Percentiles rank a stretch among this genome's conserved stretches.
Conservation (phyloP, 768 basidiomycete species). For the Goffeauzyma gilvescens region DNA sequence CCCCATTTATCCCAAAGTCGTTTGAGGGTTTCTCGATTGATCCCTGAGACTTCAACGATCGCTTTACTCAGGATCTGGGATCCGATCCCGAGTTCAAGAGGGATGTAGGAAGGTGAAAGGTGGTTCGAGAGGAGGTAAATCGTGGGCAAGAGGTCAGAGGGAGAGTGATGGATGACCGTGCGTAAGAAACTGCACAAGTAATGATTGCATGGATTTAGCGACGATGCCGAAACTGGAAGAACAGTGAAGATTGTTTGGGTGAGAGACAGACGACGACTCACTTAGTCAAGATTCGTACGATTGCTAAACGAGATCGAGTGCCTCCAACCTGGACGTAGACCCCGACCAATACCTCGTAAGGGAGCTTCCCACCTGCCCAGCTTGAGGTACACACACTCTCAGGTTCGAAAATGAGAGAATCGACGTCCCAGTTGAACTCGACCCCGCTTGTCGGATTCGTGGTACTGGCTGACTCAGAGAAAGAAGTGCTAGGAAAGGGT, state of each 20-base stretch:
- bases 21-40: slow-evolving; percentile 20
- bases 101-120: slow-evolving; percentile 52
- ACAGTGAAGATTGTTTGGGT: no score
- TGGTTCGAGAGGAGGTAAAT: slow-evolving; percentile 69
- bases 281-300: slow-evolving; percentile 29
- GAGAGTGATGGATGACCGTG: slow-evolving; percentile 46
- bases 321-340: slow-evolving; percentile 29
- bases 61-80: slow-evolving; percentile 37
- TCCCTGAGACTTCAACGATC: slow-evolving; percentile 25
- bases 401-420: slow-evolving; percentile 25
- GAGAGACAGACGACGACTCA: slow-evolving; percentile 8
- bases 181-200: slow-evolving; percentile 44
- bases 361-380: slow-evolving; percentile 27
- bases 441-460: neutral
- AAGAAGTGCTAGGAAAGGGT: neutral
- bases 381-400: slow-evolving; percentile 12
- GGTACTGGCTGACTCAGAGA: neutral
- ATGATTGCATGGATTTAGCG: no score
- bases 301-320: slow-evolving; percentile 23
- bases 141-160: slow-evolving; percentile 51
- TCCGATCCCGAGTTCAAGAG: slow-evolving; percentile 38
- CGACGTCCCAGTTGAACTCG: slow-evolving; percentile 21
- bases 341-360: slow-evolving; percentile 28
- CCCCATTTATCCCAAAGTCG: slow-evolving; percentile 48
- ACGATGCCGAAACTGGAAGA: neutral